Percentiles rank a stretch among this genome's conserved stretches.
Evolutionary conservation across 208 protist genomes (phyloP).

Genomic region (Lotmaria passim): DNA sequence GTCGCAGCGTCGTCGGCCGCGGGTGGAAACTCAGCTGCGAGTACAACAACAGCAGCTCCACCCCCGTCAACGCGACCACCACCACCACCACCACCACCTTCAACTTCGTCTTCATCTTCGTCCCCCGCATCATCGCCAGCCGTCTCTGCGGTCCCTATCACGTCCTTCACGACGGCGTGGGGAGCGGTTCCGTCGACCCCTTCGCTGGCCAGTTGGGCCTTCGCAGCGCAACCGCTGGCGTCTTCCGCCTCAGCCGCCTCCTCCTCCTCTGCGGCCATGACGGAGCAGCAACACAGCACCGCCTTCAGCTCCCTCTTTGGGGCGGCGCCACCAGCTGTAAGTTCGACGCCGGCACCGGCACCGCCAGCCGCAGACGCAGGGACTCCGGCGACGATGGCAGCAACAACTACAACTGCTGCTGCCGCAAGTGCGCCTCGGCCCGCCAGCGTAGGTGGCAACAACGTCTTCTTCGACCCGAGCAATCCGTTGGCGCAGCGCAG

Average conservation of each 20-base stretch:
- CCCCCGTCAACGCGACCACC: conserved; percentile 5
- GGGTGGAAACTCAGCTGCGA: no score
- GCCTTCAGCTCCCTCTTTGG: conserved; percentile 41
- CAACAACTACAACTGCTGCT: background rate
- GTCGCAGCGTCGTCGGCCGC: no score
- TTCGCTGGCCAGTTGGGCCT: background rate
- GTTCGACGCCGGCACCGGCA: no score
- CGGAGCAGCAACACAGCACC: conserved; percentile 30
- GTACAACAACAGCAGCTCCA: background rate
- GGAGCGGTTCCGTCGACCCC: background rate
- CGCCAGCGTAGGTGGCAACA: conserved; percentile 23
- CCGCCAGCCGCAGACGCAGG: background rate
- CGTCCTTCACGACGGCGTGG: conserved; percentile 33
- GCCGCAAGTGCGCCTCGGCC: background rate
- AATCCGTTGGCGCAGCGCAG: conserved; percentile 15
- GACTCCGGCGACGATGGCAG: background rate
- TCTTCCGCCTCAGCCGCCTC: background rate
- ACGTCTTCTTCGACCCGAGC: conserved; percentile 60
- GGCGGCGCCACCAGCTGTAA: background rate
- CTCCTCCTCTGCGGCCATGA: background rate
- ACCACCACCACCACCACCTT: background rate
- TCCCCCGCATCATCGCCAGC: conserved; percentile 8
- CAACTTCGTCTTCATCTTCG: conserved; percentile 2
- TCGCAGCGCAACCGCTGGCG: background rate
- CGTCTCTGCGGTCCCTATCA: conserved; percentile 25